Conservation (phyloP, 495 filamentous ascomycete species). For the Lasiosphaeria hispida region DNA sequence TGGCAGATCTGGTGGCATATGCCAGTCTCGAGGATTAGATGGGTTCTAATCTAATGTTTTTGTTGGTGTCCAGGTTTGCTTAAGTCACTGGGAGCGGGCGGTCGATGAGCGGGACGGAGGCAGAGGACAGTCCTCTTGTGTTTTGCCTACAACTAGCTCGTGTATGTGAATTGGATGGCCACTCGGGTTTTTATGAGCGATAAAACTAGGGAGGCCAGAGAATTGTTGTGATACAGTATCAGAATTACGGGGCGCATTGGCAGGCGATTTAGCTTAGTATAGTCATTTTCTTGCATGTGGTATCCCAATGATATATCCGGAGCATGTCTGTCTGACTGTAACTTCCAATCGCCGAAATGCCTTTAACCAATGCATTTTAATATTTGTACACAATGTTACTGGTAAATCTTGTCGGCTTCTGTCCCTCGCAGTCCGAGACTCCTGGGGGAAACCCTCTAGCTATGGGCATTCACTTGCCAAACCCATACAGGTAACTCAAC, state of each 20-base stretch:
- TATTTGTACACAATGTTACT: conserved; percentile 6
- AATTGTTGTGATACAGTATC: conserved; percentile 7
- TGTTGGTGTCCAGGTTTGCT: background rate
- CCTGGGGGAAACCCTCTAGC: too few relatives aligned
- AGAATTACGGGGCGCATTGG: background rate
- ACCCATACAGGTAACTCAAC: too few relatives aligned
- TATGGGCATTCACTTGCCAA: too few relatives aligned
- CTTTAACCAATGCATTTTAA: background rate
- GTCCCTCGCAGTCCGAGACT: too few relatives aligned
- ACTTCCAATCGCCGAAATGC: background rate
- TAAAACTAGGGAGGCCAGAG: conserved; percentile 4
- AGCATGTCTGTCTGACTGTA: background rate
- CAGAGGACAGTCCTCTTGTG: background rate
- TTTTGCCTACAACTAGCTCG: background rate
- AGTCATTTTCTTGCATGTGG: conserved; percentile 13
- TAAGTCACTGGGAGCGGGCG: background rate
- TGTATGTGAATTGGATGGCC: conserved; percentile 13
- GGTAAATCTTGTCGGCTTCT: too few relatives aligned
- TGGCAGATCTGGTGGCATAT: conserved; percentile 72
- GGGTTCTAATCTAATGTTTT: background rate
- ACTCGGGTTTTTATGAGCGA: background rate
- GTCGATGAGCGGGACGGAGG: background rate
- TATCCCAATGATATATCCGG: conserved; percentile 14
- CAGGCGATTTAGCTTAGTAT: conserved; percentile 24
- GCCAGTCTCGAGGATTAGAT: conserved; percentile 56